Evolutionary conservation across 2,329 filamentous ascomycete genomes (phyloP), one percentile per base, ranked within the genome.

Genomic region (Aspergillus ochraceus): DNA sequence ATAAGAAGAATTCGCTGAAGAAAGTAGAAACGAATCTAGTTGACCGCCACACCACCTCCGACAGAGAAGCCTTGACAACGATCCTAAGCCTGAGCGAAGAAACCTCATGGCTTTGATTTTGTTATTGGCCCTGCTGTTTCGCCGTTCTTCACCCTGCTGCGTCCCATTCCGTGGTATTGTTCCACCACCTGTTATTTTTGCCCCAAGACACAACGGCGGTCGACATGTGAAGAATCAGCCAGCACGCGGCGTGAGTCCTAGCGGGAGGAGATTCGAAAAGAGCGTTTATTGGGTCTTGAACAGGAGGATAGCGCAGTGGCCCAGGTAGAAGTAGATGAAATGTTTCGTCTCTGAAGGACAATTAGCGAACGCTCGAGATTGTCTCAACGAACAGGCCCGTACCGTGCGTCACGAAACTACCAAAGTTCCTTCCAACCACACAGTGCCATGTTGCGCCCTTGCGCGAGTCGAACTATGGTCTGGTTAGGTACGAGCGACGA

Each of bases 311-410:
- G 95, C 95, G 78, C 92, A 97, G 84, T 98, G 95, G 57, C 95
- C 95, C 61, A 99, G 90, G 82, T 99, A 99, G 83, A 99, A 99
- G 83, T 99, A 99, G 77, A 99, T 97, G 83, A 99, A 99, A 80
- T 99, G 95, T 82, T 98, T 98, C 29, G 95, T 98, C 79, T 98
- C 95, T 97, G 81, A 42, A 47, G 9, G 3, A 50, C 58, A 22
- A 64, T 72, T 57, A 55, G 55, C 14, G 9, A 14, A 42, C 17
- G 17, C 36, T 42, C 36, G 36, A n/a, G 36, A n/a, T n/a, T 42
- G 24, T 4, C 8, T 10, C 22, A 12, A 51, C 10, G 11, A 8
- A 26, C 20, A 51, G 9, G 19, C 22, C 17, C 47, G 24, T 85
- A 97, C 93, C 93, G 74, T 99, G 95, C 46, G 95, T 99, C 54